Evolutionary conservation across 352 stramenopile genomes (phyloP), one percentile per base, ranked within the genome.

Genomic region (Phytophthora pisi): DNA sequence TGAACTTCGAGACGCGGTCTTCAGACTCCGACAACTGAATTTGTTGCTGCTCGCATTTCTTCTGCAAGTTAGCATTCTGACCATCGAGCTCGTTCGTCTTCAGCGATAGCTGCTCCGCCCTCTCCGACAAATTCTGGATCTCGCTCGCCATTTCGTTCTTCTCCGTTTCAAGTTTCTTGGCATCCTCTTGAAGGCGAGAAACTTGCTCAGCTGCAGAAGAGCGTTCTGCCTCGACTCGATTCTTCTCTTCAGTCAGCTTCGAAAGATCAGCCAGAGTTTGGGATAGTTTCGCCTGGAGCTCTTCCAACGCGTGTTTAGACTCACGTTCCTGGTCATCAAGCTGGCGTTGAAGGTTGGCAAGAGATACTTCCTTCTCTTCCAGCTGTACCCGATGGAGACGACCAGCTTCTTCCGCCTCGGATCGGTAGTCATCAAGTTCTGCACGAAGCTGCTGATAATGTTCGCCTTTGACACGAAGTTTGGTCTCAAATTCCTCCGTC

Each of bases 301-400:
- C 51, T 61, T 64, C 52, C 31, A 74, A 31, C 20, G n/a, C 49
- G 46, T 67, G 28, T 23, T 66, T 59, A 9, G 57, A 55, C 15
- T 74, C 24, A 2, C 79, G 54, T 59, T 82, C 80, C 28, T 78
- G 74, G 9, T 82, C 68, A 51, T 75, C 66, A 52, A 91, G 56
- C 43, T 87, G 72, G 10, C 60, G 71, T 64, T 90, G 78, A 55
- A 91, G 58, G 18, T 61, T 65, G 45, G 70, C 71, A 49, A 91
- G 54, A 52, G 42, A 45, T 13, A 36, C 15, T 20, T 80, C 38
- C 60, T 75, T 72, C 10, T 72, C 40, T 47, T 72, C 43, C 13
- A 82, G 4, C 42, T 65, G 30, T 15, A 36, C 50, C 7, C 57
- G 63, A 34, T 78, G 43, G 24, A 63, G 45, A 58, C 16, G 65